Conservation (phyloP, 2,329 filamentous ascomycete species). For the Saccharata proteae region DNA sequence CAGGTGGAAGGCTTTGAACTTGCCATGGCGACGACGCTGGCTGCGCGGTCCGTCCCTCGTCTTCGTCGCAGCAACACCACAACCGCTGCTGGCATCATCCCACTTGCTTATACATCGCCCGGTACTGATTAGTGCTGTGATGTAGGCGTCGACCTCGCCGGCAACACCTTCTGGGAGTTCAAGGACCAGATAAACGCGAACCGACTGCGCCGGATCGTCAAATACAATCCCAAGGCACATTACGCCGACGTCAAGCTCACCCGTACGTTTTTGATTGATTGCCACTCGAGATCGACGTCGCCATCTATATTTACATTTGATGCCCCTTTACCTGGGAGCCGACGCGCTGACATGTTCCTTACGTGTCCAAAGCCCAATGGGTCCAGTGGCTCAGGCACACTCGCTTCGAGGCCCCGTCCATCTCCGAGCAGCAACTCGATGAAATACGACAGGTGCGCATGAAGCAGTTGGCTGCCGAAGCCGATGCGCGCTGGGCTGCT, state of each 20-base stretch:
- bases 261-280: conserved; percentile 30
- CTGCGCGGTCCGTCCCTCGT: conserved; percentile 37
- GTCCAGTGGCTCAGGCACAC: conserved; percentile 57
- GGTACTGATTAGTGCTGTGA: not conserved
- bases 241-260: conserved; percentile 48
- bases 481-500: conserved; percentile 49
- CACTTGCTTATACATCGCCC: too few relatives aligned
- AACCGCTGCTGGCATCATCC: conserved; percentile 1
- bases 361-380: conserved; percentile 47
- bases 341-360: not conserved
- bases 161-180: conserved; percentile 58
- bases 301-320: not conserved
- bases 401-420: conserved; percentile 41
- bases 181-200: conserved; percentile 43
- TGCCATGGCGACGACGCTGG: conserved; percentile 51
- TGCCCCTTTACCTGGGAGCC: too few relatives aligned
- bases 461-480: conserved; percentile 45
- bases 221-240: conserved; percentile 40
- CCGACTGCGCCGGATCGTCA: conserved; percentile 46
- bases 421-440: conserved; percentile 48
- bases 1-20: conserved; percentile 48
- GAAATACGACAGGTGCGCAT: conserved; percentile 44
- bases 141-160: conserved; percentile 49
- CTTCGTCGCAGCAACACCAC: not conserved
- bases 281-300: not conserved